Conservation (phyloP, 805 yeast species). For the Sporopachydermia lactativora region DNA sequence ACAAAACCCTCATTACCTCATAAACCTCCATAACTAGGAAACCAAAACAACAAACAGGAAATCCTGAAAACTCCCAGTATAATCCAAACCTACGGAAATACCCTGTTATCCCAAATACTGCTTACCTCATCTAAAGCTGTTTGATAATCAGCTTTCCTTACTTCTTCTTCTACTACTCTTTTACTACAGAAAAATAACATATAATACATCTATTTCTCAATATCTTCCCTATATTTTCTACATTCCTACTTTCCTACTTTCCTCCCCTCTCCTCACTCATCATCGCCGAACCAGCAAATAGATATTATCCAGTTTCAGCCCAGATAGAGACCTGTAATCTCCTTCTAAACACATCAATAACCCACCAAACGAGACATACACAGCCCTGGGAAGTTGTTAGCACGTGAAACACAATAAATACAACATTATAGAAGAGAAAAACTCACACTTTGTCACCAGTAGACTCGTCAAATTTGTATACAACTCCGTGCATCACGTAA, state of each 20-base stretch:
- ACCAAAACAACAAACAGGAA: no score
- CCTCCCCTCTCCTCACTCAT: neutral
- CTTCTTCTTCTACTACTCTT: neutral
- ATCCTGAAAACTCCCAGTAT: no score
- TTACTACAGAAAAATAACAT: neutral
- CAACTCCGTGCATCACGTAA: constrained; percentile 96
- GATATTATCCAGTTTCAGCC: constrained; percentile 86
- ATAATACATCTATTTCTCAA: neutral
- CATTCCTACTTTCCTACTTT: neutral
- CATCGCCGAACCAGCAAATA: constrained; percentile 77
- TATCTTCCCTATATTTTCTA: constrained; percentile 1
- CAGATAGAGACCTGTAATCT: constrained; percentile 75
- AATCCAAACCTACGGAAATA: no score
- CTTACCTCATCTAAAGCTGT: constrained; percentile 38
- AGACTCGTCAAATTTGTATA: constrained; percentile 90
- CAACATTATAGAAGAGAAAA: neutral
- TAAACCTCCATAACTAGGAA: no score
- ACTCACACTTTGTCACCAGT: constrained; percentile 34
- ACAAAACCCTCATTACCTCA: no score
- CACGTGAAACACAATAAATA: neutral
- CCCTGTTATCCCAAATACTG: no score
- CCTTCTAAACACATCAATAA: constrained; percentile 89
- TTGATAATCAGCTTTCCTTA: constrained; percentile 48
- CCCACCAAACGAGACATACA: constrained; percentile 93
- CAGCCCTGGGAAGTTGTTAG: constrained; percentile 39